Base-by-base conservation (phyloP, 805 yeast genomes). In the Wickerhamomyces mucosus region DNA sequence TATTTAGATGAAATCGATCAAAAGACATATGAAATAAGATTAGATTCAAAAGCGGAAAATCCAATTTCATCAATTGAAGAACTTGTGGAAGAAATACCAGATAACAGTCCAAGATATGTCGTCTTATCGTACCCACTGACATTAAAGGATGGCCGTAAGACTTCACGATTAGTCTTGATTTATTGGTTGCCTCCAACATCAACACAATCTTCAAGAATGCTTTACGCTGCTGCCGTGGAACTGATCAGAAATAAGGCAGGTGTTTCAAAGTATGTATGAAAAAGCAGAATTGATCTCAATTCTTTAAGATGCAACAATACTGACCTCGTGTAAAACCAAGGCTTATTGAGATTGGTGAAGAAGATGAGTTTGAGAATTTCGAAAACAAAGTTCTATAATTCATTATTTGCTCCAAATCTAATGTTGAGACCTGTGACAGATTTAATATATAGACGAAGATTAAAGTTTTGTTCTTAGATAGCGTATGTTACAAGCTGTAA, bases 171-270 rank as follows among this genome's bases (percentile, higher is more conserved):
- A 39, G 83, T 86, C 2, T 55, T 88, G 51, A 45, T 88, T n/a
- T 88, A 85, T 54, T 88, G 88, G 77, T 69, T 83, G 38, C 96
- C 96, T 4, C 78, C 78, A 17, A 84, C 94, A 1, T 67, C 84
- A n/a, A 78, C 82, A 13, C 89, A 79, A 50, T 82, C 80, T 34
- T 64, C 70, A 48, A 76, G 79, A 53, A 88, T 86, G 96, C 58
- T 83, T 29, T 86, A 85, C 46, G 96, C 96, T 1, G 94, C 92
- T 5, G 94, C 95, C 3, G 71, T 83, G 15, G 96, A 88, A 51
- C 57, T 78, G 41, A 67, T 88, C 35, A 68, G 89, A 53, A 75
- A 72, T 30, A 77, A 78, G 23, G 53, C 53, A n/a, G 55, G 55
- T 25, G 55, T 50, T 8, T 43, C 55, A 8, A 55, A 48, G 55